Conservation (phyloP, 768 basidiomycete genomes). For the Tulasnella sp. region DNA sequence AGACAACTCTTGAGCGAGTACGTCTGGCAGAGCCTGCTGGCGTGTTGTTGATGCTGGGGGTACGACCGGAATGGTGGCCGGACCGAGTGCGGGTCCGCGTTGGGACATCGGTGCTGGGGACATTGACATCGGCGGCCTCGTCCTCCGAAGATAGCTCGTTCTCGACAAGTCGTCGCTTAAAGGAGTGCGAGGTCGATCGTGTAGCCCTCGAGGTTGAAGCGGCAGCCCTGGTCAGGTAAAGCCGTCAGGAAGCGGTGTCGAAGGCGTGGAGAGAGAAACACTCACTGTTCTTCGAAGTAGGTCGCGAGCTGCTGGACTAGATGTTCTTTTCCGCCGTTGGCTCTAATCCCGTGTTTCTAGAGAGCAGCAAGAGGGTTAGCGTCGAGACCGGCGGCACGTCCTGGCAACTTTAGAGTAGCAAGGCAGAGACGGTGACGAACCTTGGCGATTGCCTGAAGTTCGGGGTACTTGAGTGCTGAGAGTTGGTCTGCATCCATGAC, state of each 20-base stretch:
- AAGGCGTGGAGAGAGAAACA: not conserved
- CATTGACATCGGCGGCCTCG: not conserved
- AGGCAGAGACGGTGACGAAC: not conserved
- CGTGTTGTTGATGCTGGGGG: not conserved
- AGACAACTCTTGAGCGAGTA: conserved; percentile 4
- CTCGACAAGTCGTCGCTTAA: not conserved
- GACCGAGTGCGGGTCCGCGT: not conserved
- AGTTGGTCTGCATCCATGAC: conserved; percentile 19
- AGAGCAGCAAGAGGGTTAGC: not conserved
- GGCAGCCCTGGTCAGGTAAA: not conserved
- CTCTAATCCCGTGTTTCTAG: conserved; percentile 30
- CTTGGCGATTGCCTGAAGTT: conserved; percentile 28
- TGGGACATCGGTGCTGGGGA: not conserved
- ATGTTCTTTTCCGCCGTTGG: conserved; percentile 20
- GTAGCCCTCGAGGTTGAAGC: not conserved
- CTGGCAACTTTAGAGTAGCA: not conserved
- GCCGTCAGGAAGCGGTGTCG: not conserved
- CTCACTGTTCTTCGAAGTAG: conserved; percentile 4
- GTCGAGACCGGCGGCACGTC: not conserved
- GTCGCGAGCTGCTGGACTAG: conserved; percentile 13
- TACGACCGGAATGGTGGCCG: not conserved
- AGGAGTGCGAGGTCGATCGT: not conserved
- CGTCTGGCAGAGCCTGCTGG: not conserved
- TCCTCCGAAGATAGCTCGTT: not conserved
- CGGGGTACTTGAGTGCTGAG: not conserved